Evolutionary conservation across 2,329 filamentous ascomycete species (phyloP).

Genomic region (Colletotrichum sp.): DNA sequence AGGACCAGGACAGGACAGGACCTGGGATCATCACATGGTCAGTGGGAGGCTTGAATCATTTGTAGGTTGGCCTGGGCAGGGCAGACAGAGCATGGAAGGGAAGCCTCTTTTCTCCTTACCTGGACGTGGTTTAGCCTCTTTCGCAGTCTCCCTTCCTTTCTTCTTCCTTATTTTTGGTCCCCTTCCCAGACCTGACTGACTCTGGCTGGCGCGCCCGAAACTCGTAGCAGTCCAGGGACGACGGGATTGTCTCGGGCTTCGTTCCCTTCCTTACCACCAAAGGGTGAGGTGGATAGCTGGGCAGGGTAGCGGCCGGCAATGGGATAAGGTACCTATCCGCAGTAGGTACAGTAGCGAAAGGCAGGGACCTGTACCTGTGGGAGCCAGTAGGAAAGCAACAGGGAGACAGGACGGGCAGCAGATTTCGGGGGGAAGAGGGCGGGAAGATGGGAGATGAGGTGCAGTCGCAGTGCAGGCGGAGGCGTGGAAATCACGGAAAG

Average conservation of each 20-base stretch:
- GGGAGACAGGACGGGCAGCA: not conserved
- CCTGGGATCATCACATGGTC: constrained; percentile 14
- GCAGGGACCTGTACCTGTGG: not conserved
- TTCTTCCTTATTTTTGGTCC: not conserved
- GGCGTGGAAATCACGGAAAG: constrained; percentile 2
- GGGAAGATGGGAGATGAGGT: not conserved
- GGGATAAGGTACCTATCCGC: not conserved
- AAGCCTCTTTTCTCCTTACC: constrained; percentile 13
- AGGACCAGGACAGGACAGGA: not conserved
- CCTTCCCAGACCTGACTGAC: constrained; percentile 14
- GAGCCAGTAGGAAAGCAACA: not conserved
- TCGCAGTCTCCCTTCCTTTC: constrained; percentile 4
- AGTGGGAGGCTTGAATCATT: constrained; percentile 10
- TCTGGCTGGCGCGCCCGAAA: constrained; percentile 15
- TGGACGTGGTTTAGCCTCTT: not conserved
- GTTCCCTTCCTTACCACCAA: constrained; percentile 2
- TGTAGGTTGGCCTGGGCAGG: not conserved
- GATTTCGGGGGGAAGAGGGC: not conserved
- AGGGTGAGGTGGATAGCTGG: not conserved
- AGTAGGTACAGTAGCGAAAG: not conserved
- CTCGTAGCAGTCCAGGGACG: not conserved
- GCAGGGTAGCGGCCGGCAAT: not conserved
- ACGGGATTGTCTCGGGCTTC: constrained; percentile 18
- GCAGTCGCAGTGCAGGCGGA: constrained; percentile 7
- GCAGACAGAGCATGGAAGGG: not conserved